Percentiles rank a stretch among this genome's conserved stretches.
phyloP scores from a whole-genome alignment of 345 rosid species.

The Eucalyptus cloeziana region DNA sequence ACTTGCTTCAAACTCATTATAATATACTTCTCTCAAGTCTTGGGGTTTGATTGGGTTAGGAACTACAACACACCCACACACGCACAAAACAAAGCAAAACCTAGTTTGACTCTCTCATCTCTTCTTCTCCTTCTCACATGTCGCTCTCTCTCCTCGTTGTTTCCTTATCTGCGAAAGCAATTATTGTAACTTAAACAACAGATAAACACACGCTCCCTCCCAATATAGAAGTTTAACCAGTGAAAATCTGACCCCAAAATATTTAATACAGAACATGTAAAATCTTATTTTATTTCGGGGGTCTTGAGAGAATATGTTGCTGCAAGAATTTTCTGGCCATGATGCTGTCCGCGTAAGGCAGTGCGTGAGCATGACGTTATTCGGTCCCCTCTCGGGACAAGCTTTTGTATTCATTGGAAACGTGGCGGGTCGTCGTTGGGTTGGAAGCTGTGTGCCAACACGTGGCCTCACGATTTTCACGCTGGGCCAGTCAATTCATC shows the following conservation, averaged over 20 bases:
- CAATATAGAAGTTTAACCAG: neutral
- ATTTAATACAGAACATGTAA: neutral
- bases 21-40: neutral
- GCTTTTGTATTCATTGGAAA: neutral
- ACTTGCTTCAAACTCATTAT: neutral
- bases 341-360: neutral
- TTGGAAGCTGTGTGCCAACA: neutral
- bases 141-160: neutral
- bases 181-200: neutral
- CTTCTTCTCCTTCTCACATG: neutral
- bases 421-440: neutral
- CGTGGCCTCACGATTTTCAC: neutral
- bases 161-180: neutral
- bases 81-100: neutral
- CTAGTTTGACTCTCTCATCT: neutral
- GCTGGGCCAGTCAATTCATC: neutral
- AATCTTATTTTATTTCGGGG: neutral
- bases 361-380: neutral
- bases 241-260: neutral
- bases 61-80: neutral
- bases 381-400: neutral
- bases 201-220: neutral
- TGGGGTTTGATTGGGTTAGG: neutral
- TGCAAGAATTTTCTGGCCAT: neutral
- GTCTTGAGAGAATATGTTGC: neutral